Conservation (phyloP, 208 protist genomes). For the Herpetomonas samuelpessoai region DNA sequence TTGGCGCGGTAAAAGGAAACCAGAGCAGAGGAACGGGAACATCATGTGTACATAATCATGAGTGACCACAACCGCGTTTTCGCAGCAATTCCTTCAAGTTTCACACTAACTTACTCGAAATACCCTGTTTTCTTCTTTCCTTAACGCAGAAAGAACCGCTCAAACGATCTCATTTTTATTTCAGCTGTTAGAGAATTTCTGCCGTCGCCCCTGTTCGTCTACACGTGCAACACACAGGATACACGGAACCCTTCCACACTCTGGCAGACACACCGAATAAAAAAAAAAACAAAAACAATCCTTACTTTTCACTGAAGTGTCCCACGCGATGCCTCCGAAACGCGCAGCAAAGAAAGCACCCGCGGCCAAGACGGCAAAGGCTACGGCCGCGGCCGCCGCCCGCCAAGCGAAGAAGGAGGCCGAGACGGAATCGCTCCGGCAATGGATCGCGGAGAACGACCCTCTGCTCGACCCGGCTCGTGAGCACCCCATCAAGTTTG, state of each 20-base stretch:
- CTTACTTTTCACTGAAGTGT: no score
- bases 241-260: neutral
- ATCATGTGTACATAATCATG: no score
- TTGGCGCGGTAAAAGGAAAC: no score
- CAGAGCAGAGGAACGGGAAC: no score
- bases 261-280: neutral
- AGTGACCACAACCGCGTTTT: no score
- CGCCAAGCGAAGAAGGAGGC: conserved; percentile 28
- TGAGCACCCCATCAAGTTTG: conserved; percentile 38
- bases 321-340: conserved; percentile 18
- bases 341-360: conserved; percentile 26
- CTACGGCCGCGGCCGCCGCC: conserved; percentile 16
- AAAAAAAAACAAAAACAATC: conserved; percentile 4
- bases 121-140: conserved; percentile 9
- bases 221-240: no score
- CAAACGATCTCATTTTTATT: conserved; percentile 6
- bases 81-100: neutral
- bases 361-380: conserved; percentile 15
- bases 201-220: neutral
- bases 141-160: neutral
- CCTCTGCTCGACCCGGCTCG: conserved; percentile 43
- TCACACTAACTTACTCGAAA: neutral
- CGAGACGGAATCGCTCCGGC: conserved; percentile 19
- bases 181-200: neutral
- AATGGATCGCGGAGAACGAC: conserved; percentile 66